Conservation (phyloP, 805 yeast genomes). For the Yarrowia porcina region DNA sequence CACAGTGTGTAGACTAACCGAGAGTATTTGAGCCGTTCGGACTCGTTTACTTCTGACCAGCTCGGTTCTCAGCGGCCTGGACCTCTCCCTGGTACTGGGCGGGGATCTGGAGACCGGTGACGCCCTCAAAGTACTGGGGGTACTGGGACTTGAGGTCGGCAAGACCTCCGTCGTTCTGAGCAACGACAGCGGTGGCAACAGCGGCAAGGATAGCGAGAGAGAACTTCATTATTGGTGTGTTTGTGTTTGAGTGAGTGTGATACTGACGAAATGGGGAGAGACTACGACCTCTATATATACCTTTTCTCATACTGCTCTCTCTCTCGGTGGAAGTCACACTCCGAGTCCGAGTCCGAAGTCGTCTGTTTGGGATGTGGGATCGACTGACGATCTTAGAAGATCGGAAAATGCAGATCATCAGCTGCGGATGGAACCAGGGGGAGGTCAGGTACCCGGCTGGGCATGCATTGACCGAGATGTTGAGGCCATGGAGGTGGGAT, state of each 20-base stretch:
- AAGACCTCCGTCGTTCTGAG: conserved; percentile 9
- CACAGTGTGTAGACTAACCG: no score
- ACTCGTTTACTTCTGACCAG: background rate
- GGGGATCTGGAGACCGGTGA: background rate
- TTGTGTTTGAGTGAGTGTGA: background rate
- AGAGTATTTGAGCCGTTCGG: no score
- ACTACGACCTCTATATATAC: background rate
- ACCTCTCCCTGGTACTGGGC: background rate
- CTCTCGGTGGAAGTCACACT: no score
- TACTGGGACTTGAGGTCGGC: conserved; percentile 7
- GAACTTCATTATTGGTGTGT: background rate
- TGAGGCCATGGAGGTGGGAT: no score
- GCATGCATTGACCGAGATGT: conserved; percentile 7
- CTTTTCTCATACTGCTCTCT: no score
- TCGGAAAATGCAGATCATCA: background rate
- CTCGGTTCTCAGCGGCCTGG: conserved; percentile 4
- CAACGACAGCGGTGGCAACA: background rate
- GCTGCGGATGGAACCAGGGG: background rate
- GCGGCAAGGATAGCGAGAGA: conserved; percentile 14
- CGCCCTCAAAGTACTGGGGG: conserved; percentile 15
- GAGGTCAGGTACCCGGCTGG: conserved; percentile 2
- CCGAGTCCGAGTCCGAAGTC: no score
- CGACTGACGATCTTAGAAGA: background rate
- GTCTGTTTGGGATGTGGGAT: background rate
- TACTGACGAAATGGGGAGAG: background rate